Conservation (phyloP, 1,284 basidiomycete genomes). For the Trichosporon sp. region DNA sequence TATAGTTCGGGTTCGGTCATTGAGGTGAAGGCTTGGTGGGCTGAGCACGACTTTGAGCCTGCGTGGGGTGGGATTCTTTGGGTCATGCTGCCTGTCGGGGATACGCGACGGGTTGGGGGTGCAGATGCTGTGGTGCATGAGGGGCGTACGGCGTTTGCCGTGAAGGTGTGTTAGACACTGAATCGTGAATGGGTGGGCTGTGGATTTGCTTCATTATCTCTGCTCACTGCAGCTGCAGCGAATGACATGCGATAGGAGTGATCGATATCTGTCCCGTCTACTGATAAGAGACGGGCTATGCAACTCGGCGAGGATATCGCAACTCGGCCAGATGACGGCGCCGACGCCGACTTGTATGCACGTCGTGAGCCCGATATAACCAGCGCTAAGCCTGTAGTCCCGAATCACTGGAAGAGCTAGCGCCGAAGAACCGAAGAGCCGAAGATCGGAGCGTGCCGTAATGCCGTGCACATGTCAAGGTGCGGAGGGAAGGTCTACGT, state of each 20-base stretch:
- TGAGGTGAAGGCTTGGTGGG: constrained; percentile 32
- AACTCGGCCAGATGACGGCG: no score
- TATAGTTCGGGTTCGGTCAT: constrained; percentile 36
- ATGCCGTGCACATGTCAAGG: neutral
- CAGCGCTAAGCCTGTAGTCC: neutral
- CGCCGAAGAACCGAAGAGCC: neutral
- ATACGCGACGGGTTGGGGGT: constrained; percentile 28
- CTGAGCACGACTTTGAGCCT: constrained; percentile 41
- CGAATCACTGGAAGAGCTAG: no score
- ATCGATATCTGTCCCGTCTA: no score
- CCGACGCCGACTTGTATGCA: no score
- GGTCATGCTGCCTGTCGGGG: constrained; percentile 43
- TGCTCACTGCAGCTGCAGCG: no score
- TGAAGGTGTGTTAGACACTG: constrained; percentile 7
- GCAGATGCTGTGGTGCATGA: constrained; percentile 22
- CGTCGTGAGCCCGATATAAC: neutral
- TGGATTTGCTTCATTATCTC: neutral
- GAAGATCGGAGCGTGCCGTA: neutral
- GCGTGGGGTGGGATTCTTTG: constrained; percentile 44
- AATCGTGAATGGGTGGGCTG: neutral
- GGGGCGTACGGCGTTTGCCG: constrained; percentile 8
- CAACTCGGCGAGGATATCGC: no score
- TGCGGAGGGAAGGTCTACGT: neutral
- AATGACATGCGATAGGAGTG: no score
- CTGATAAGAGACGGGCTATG: neutral